phyloP scores from a whole-genome alignment of 768 basidiomycete genomes.

The Mycena filopes region DNA sequence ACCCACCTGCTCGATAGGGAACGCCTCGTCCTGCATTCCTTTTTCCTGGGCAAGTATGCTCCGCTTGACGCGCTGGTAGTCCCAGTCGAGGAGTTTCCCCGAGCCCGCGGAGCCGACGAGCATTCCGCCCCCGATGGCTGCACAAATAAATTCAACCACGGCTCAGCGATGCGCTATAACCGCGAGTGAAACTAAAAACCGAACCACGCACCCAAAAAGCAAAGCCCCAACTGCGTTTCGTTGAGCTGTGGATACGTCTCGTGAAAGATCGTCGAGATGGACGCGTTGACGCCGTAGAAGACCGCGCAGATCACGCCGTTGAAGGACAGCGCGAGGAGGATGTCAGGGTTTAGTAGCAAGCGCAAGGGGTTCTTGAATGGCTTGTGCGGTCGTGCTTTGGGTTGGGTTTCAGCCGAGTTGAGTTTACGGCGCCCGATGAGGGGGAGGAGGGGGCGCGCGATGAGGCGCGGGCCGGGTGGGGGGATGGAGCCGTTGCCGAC shows the following conservation, averaged over 20 bases:
- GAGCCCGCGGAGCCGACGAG: conserved; percentile 65
- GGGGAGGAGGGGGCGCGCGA: conserved; percentile 67
- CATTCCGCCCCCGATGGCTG: conserved; percentile 77
- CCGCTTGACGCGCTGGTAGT: conserved; percentile 60
- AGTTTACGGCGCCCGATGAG: conserved; percentile 46
- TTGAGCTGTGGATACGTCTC: conserved; percentile 66
- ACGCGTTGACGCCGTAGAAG: conserved; percentile 70
- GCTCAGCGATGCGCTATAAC: no score
- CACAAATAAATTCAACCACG: neutral
- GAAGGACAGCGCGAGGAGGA: conserved; percentile 61
- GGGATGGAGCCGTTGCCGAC: conserved; percentile 64
- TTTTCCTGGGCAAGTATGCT: conserved; percentile 40
- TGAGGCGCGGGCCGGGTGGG: conserved; percentile 49
- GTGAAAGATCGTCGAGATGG: conserved; percentile 70
- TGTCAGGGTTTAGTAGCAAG: conserved; percentile 65
- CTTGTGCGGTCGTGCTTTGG: conserved; percentile 52
- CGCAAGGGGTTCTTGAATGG: conserved; percentile 64
- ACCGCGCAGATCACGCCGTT: conserved; percentile 65
- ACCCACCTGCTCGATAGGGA: conserved; percentile 66
- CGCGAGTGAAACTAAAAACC: neutral
- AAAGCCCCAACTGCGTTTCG: conserved; percentile 77
- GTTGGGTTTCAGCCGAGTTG: conserved; percentile 36
- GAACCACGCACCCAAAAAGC: conserved; percentile 59
- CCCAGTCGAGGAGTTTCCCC: conserved; percentile 73
- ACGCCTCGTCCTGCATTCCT: conserved; percentile 43